These are phyloP conservation scores for Hyphopichia wangnamkhiaoensis DNA, from an alignment of 1,139 yeast genomes.

Conservation along the genomic window DNA sequence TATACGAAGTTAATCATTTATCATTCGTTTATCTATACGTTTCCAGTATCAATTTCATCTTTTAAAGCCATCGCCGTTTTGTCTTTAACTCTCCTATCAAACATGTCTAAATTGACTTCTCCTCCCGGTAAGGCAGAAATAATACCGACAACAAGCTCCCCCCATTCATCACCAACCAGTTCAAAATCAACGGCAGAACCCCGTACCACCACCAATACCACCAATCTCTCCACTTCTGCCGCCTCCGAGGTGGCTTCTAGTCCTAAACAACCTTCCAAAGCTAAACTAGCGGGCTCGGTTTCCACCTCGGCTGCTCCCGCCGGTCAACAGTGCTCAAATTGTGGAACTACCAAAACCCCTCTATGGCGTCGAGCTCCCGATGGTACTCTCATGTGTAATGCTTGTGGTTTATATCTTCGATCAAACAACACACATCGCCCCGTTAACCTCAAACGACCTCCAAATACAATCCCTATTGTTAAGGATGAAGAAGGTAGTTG, in stretches of 20 bases:
- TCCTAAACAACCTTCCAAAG: neutral
- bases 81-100: too few relatives aligned
- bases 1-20: too few relatives aligned
- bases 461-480: constrained; percentile 52
- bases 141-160: too few relatives aligned
- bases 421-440: constrained; percentile 56
- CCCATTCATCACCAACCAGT: too few relatives aligned
- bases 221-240: neutral
- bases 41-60: too few relatives aligned
- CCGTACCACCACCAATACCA: neutral
- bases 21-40: too few relatives aligned
- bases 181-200: neutral
- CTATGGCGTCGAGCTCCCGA: constrained; percentile 70
- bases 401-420: constrained; percentile 64
- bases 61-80: too few relatives aligned
- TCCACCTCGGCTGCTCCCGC: constrained; percentile 8
- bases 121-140: too few relatives aligned
- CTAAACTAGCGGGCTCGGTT: neutral
- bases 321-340: constrained; percentile 61
- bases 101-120: too few relatives aligned
- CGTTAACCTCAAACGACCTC: constrained; percentile 68
- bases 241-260: neutral
- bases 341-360: constrained; percentile 70
- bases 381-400: constrained; percentile 67
- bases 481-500: constrained; percentile 60